These are phyloP conservation scores for Fusarium sp. DNA, from an alignment of 2,329 filamentous ascomycete genomes.

Conservation along the genomic window DNA sequence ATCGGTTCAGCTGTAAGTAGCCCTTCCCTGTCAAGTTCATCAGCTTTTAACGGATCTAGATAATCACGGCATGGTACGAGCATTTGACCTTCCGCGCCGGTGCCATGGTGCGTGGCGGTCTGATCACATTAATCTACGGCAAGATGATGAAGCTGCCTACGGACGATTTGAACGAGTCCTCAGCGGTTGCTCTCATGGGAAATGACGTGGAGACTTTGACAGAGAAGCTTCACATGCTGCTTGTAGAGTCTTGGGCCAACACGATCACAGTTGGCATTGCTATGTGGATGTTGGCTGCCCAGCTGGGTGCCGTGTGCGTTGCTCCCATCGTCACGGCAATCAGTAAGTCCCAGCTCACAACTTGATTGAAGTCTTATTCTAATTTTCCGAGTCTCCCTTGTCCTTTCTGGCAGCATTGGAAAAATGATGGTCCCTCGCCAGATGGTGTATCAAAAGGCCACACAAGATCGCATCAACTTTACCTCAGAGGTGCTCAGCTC, in stretches of 20 bases:
- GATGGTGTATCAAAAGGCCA: conserved; percentile 52
- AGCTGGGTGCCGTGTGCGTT: conserved; percentile 53
- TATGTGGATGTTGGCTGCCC: conserved; percentile 51
- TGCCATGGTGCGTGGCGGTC: conserved; percentile 51
- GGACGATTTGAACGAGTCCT: conserved; percentile 47
- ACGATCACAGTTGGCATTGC: conserved; percentile 51
- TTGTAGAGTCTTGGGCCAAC: conserved; percentile 54
- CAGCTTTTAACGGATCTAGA: conserved; percentile 24
- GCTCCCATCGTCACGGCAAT: conserved; percentile 52
- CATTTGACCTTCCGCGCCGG: conserved; percentile 51
- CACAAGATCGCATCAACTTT: conserved; percentile 53
- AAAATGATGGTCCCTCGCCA: conserved; percentile 49
- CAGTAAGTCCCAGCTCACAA: conserved; percentile 38
- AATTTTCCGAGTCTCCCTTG: conserved; percentile 40
- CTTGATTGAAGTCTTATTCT: fast-evolving
- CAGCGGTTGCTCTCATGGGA: conserved; percentile 51
- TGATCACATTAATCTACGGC: conserved; percentile 51
- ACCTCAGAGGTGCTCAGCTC: conserved; percentile 52
- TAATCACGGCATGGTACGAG: conserved; percentile 53
- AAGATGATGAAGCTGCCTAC: conserved; percentile 51
- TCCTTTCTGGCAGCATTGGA: conserved; percentile 42
- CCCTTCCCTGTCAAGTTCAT: too few relatives aligned
- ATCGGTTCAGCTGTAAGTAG: conserved; percentile 50
- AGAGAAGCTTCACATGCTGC: conserved; percentile 46
- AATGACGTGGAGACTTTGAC: conserved; percentile 53